These are phyloP conservation scores for Peronosclerospora sorghi DNA, from an alignment of 352 stramenopile genomes.

Conservation along the genomic window DNA sequence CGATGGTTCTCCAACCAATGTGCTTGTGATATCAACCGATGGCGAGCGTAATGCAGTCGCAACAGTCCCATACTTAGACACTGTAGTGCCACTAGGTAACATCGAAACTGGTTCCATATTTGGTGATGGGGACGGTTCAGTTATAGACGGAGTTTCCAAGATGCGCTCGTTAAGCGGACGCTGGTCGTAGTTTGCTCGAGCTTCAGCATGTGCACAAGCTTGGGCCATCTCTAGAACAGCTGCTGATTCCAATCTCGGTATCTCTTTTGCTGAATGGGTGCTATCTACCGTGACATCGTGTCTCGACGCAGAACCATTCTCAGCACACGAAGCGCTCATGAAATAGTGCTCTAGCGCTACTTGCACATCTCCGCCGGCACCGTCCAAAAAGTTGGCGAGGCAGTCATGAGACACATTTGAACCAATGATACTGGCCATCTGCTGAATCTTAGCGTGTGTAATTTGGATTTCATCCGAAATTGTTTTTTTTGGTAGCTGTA, in stretches of 20 bases:
- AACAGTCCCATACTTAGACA: slow-evolving; percentile 11
- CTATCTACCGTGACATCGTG: slow-evolving; percentile 1
- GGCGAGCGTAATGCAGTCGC: slow-evolving; percentile 5
- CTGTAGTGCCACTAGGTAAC: slow-evolving; percentile 1
- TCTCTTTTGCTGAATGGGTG: slow-evolving; percentile 4
- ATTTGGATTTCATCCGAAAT: slow-evolving; percentile 60
- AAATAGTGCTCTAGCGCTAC: slow-evolving; percentile 85
- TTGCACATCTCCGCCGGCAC: slow-evolving; percentile 70
- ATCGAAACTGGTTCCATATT: slow-evolving; percentile 15
- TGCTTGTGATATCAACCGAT: slow-evolving; percentile 26
- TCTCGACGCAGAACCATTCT: slow-evolving; percentile 6
- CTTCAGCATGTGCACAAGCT: slow-evolving; percentile 23
- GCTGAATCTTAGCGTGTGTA: slow-evolving; percentile 70
- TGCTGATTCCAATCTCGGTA: slow-evolving; percentile 6
- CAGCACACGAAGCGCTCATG: slow-evolving; percentile 55
- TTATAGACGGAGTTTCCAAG: slow-evolving; percentile 48
- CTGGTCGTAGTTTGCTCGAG: slow-evolving; percentile 27
- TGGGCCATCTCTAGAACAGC: slow-evolving; percentile 17
- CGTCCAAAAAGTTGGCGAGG: slow-evolving; percentile 67
- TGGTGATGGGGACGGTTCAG: slow-evolving; percentile 15
- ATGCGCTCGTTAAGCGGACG: slow-evolving; percentile 60
- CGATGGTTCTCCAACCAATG: slow-evolving; percentile 28
- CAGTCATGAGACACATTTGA: slow-evolving; percentile 57
- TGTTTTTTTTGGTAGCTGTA: slow-evolving; percentile 30
- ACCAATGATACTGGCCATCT: slow-evolving; percentile 76